Percentiles rank a stretch among this genome's conserved stretches.
Evolutionary conservation across 805 yeast species (phyloP).

Genomic region (Saturnispora kantuleensis): DNA sequence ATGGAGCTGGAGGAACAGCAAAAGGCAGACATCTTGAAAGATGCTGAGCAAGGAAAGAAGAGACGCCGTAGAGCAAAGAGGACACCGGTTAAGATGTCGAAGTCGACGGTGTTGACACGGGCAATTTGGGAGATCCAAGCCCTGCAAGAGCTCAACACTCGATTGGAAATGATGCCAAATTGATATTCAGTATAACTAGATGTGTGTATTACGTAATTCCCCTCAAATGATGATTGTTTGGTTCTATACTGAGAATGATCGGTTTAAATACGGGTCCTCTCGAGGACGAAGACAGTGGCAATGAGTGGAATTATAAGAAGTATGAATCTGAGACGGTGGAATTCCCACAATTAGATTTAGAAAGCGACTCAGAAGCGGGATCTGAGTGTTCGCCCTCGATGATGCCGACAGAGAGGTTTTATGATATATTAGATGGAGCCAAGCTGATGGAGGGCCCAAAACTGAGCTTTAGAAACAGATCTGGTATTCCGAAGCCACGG

Average conservation of each 20-base stretch:
- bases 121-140: conserved; percentile 23
- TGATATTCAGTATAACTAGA: no score
- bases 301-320: conserved; percentile 11
- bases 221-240: neutral
- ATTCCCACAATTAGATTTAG: conserved; percentile 8
- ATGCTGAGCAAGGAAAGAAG: neutral
- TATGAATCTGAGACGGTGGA: conserved; percentile 7
- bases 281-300: neutral
- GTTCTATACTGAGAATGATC: neutral
- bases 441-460: neutral
- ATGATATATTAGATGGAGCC: neutral
- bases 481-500: neutral
- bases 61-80: conserved; percentile 6
- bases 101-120: conserved; percentile 19
- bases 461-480: conserved; percentile 1
- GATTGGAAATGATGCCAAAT: no score
- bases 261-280: neutral
- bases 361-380: conserved; percentile 4
- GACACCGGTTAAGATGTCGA: conserved; percentile 16
- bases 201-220: no score
- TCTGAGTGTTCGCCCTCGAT: conserved; percentile 1
- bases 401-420: neutral
- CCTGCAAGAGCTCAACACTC: conserved; percentile 14
- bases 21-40: neutral
- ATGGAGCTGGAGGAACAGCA: conserved; percentile 3